A percentile compares a stretch with the other conserved stretches of the same genome.
Evolutionary conservation across 306 rosid genomes (phyloP).

Genomic region (Morella rubra): DNA sequence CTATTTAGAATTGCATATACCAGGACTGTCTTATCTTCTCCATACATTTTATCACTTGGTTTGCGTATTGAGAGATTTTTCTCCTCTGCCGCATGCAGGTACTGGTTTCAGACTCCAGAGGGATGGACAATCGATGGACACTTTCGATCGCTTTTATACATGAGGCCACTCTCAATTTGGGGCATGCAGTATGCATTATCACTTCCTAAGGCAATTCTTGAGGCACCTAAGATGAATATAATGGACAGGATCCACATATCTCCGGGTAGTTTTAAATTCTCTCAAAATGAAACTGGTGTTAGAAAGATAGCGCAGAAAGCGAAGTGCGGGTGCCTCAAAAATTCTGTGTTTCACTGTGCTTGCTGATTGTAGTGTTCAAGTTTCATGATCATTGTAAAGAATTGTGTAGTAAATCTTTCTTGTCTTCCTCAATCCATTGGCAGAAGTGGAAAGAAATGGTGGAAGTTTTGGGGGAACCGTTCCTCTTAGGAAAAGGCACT

Average conservation of each 20-base stretch:
- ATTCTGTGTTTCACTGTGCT: constrained; percentile 79
- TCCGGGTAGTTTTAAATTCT: constrained; percentile 48
- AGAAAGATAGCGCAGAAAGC: constrained; percentile 67
- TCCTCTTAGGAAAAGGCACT: constrained; percentile 20
- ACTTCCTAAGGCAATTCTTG: constrained; percentile 81
- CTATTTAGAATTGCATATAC: not conserved
- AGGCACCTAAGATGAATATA: constrained; percentile 79
- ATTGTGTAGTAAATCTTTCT: constrained; percentile 17
- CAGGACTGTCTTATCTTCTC: not conserved
- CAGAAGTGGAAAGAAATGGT: constrained; percentile 9
- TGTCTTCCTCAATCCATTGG: constrained; percentile 29
- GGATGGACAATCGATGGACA: constrained; percentile 89
- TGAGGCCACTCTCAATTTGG: constrained; percentile 98
- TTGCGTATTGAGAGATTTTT: not conserved
- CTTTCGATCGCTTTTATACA: constrained; percentile 84
- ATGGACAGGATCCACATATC: constrained; percentile 94
- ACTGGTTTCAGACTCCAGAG: constrained; percentile 97
- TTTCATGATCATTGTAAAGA: constrained; percentile 40
- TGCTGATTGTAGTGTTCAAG: constrained; percentile 51
- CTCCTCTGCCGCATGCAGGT: constrained; percentile 41
- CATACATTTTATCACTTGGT: constrained; percentile 8
- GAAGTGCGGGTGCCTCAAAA: constrained; percentile 65
- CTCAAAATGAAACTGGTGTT: constrained; percentile 65
- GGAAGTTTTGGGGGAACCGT: constrained; percentile 15
- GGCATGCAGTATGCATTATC: constrained; percentile 85